Evolutionary conservation across 2,329 filamentous ascomycete species (phyloP).

Genomic region (Neurospora crassa): DNA sequence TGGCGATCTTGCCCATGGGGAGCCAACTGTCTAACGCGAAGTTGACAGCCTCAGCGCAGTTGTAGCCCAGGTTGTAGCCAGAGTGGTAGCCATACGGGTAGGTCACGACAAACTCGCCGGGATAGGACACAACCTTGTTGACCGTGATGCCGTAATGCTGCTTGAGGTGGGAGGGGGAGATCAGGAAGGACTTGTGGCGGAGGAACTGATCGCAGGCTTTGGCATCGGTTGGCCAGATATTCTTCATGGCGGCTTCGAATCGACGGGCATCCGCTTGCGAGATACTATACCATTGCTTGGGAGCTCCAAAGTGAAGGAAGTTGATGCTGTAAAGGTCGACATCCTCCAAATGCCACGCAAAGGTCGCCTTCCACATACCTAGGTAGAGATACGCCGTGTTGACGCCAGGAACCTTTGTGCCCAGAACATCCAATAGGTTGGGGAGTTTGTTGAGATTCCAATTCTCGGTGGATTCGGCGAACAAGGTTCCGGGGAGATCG

Average conservation of each 20-base stretch:
- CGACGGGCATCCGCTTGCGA: slow-evolving; percentile 87
- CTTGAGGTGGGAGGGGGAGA: slow-evolving; percentile 80
- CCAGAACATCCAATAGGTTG: slow-evolving; percentile 86
- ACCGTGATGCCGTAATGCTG: slow-evolving; percentile 91
- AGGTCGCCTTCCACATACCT: slow-evolving; percentile 99
- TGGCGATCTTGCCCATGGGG: slow-evolving; percentile 87
- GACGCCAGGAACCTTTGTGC: slow-evolving; percentile 91
- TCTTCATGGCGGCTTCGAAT: slow-evolving; percentile 93
- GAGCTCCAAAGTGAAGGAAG: slow-evolving; percentile 96
- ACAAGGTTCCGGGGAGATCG: slow-evolving; percentile 91
- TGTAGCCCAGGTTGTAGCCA: slow-evolving; percentile 95
- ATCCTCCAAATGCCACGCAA: slow-evolving; percentile 97
- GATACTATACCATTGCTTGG: slow-evolving; percentile 99
- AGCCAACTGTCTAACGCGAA: slow-evolving; percentile 95
- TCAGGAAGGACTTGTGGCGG: slow-evolving; percentile 93
- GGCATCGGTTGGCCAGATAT: slow-evolving; percentile 86
- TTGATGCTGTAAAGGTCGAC: slow-evolving; percentile 99
- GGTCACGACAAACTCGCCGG: slow-evolving; percentile 96
- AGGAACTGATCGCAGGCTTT: slow-evolving; percentile 96
- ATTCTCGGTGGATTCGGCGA: slow-evolving; percentile 69
- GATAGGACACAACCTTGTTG: slow-evolving; percentile 90
- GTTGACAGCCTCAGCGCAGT: slow-evolving; percentile 97
- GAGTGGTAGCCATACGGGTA: slow-evolving; percentile 99
- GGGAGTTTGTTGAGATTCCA: slow-evolving; percentile 96
- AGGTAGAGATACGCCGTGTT: slow-evolving; percentile 97